A percentile compares a stretch with the other conserved stretches of the same genome.
Evolutionary conservation across 1,284 basidiomycete genomes (phyloP).

Genomic region (Athelia sp.): DNA sequence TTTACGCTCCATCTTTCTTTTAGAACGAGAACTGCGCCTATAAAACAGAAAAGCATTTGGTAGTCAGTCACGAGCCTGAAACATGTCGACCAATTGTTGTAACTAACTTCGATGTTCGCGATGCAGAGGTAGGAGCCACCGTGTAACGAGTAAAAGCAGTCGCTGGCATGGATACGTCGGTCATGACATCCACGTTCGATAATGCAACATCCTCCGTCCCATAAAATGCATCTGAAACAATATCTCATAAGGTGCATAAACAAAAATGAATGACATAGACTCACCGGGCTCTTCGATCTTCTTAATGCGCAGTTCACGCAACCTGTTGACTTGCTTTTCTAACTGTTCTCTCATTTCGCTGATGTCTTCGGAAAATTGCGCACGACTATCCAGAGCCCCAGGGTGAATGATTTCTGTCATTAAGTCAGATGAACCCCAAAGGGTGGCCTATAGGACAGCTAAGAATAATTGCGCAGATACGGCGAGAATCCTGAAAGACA

Average conservation of each 20-base stretch:
- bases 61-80: not conserved
- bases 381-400: conserved; percentile 70
- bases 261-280: conserved; percentile 15
- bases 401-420: conserved; percentile 76
- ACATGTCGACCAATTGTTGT: not conserved
- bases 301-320: conserved; percentile 75
- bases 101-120: conserved; percentile 62
- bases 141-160: conserved; percentile 97
- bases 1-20: conserved; percentile 82
- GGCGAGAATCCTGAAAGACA: conserved; percentile 22
- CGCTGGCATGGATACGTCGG: conserved; percentile 85
- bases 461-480: conserved; percentile 2
- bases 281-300: conserved; percentile 79
- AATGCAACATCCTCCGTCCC: conserved; percentile 73
- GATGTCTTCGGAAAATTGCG: conserved; percentile 77
- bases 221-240: conserved; percentile 76
- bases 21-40: conserved; percentile 70
- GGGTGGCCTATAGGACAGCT: conserved; percentile 44
- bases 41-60: not conserved
- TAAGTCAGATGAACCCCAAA: conserved; percentile 57
- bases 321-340: conserved; percentile 75
- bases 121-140: conserved; percentile 69
- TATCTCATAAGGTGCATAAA: not conserved
- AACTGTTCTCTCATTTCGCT: conserved; percentile 87
- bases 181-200: conserved; percentile 93